Evolutionary conservation across 306 rosid species (phyloP).

Genomic region (Potentilla sterilis): DNA sequence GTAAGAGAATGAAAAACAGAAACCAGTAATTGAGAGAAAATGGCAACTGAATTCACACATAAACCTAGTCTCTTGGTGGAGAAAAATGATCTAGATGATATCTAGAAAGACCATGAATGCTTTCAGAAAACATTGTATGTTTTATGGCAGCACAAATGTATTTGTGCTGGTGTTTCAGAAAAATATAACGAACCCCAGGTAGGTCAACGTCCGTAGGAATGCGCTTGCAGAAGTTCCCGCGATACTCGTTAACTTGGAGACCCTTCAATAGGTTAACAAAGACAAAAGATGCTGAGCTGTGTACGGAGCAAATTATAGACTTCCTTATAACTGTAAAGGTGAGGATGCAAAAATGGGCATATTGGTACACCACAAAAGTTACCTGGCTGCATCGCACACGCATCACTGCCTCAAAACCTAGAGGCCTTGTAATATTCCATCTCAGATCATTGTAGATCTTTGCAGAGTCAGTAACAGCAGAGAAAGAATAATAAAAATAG

Average conservation of each 20-base stretch:
- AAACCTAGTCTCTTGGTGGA: neutral
- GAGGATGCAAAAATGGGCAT: neutral
- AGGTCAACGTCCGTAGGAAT: slow-evolving; percentile 92
- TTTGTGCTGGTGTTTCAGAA: slow-evolving; percentile 15
- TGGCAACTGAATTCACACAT: neutral
- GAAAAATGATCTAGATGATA: neutral
- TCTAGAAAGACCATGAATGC: neutral
- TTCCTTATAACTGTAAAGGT: neutral
- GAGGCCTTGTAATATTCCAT: slow-evolving; percentile 95
- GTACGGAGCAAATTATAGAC: neutral
- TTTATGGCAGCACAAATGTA: neutral
- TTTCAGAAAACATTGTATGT: neutral
- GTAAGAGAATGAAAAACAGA: slow-evolving; percentile 2
- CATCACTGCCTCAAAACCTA: slow-evolving; percentile 99
- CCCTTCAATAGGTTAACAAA: slow-evolving; percentile 52
- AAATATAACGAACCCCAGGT: slow-evolving; percentile 71
- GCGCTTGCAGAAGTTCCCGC: slow-evolving; percentile 88
- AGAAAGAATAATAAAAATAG: slow-evolving; percentile 89
- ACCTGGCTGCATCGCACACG: slow-evolving; percentile 99
- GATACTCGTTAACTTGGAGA: slow-evolving; percentile 88
- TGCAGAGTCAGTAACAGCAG: slow-evolving; percentile 87
- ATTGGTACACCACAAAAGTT: slow-evolving; percentile 13
- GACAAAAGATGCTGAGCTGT: slow-evolving; percentile 6
- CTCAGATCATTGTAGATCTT: slow-evolving; percentile 96
- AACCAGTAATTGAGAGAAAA: neutral